Evolutionary conservation across 2,329 filamentous ascomycete genomes (phyloP).

Genomic region (Scedosporium dehoogii): DNA sequence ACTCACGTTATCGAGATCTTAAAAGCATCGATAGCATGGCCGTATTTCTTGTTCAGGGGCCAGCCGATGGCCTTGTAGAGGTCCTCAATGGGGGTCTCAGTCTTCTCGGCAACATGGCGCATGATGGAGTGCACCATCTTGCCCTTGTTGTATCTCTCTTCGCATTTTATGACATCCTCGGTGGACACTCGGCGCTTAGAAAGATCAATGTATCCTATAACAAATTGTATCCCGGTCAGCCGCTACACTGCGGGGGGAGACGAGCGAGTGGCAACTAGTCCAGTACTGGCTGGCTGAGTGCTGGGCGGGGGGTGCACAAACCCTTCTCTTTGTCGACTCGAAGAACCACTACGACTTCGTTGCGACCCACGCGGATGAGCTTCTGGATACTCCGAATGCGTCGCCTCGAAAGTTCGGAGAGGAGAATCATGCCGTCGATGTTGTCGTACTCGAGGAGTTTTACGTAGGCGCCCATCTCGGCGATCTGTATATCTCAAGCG

Average conservation of each 20-base stretch:
- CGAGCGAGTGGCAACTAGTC: not conserved
- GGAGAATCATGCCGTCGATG: slow-evolving; percentile 99
- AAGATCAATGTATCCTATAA: slow-evolving; percentile 79
- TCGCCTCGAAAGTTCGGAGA: slow-evolving; percentile 92
- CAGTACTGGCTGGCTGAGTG: not conserved
- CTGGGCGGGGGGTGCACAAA: slow-evolving; percentile 22
- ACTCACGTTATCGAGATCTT: slow-evolving; percentile 94
- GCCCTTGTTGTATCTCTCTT: slow-evolving; percentile 99
- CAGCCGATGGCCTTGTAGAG: slow-evolving; percentile 92
- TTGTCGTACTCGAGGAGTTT: slow-evolving; percentile 99
- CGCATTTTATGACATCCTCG: slow-evolving; percentile 96
- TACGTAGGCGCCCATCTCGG: slow-evolving; percentile 99
- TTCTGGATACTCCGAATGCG: slow-evolving; percentile 99
- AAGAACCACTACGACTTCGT: slow-evolving; percentile 96
- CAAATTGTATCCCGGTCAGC: not conserved
- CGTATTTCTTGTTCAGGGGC: slow-evolving; percentile 96
- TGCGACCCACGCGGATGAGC: slow-evolving; percentile 93
- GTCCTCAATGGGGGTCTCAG: slow-evolving; percentile 82
- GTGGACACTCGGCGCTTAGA: slow-evolving; percentile 96
- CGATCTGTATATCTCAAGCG: slow-evolving; percentile 51
- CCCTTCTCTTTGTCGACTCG: slow-evolving; percentile 99
- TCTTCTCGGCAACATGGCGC: slow-evolving; percentile 97
- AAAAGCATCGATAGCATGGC: slow-evolving; percentile 94
- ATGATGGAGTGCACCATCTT: slow-evolving; percentile 99
- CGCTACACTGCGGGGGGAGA: not conserved